phyloP scores from a whole-genome alignment of 768 basidiomycete genomes.

The Boletus reticulatus region DNA sequence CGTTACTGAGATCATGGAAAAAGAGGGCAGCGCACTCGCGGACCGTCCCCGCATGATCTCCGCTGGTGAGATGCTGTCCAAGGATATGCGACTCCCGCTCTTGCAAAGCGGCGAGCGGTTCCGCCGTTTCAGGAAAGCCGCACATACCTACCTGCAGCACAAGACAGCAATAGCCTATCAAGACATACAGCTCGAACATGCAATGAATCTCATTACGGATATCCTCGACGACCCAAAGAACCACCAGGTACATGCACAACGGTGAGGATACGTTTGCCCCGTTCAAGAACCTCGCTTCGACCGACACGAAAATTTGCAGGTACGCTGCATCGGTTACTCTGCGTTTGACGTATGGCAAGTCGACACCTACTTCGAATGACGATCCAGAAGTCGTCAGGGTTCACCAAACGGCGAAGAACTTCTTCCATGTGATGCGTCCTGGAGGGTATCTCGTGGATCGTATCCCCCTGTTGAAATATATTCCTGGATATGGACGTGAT shows the following conservation, averaged over 20 bases:
- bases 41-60: slow-evolving; percentile 53
- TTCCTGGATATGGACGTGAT: slow-evolving; percentile 57
- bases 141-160: slow-evolving; percentile 52
- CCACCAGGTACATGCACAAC: slow-evolving; percentile 45
- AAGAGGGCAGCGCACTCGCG: slow-evolving; percentile 46
- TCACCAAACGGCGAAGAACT: slow-evolving; percentile 16
- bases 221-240: slow-evolving; percentile 31
- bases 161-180: slow-evolving; percentile 42
- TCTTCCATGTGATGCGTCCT: slow-evolving; percentile 28
- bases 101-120: slow-evolving; percentile 51
- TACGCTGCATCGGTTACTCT: slow-evolving; percentile 24
- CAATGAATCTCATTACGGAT: slow-evolving; percentile 23
- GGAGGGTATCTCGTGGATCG: slow-evolving; percentile 36
- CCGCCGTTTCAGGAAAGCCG: slow-evolving; percentile 51
- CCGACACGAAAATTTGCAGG: slow-evolving; percentile 10
- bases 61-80: slow-evolving; percentile 50
- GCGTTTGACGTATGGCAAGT: slow-evolving; percentile 24
- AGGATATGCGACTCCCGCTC: slow-evolving; percentile 51
- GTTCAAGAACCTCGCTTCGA: neutral
- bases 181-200: slow-evolving; percentile 40
- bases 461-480: slow-evolving; percentile 35
- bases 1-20: slow-evolving; percentile 59
- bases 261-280: slow-evolving; percentile 28
- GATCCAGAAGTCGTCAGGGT: slow-evolving; percentile 22
- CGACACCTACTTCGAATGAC: slow-evolving; percentile 18